A percentile compares a stretch with the other conserved stretches of the same genome.
Conservation (phyloP, 202 grass and related monocot species). For the Schoenoplectus tabernaemontani region DNA sequence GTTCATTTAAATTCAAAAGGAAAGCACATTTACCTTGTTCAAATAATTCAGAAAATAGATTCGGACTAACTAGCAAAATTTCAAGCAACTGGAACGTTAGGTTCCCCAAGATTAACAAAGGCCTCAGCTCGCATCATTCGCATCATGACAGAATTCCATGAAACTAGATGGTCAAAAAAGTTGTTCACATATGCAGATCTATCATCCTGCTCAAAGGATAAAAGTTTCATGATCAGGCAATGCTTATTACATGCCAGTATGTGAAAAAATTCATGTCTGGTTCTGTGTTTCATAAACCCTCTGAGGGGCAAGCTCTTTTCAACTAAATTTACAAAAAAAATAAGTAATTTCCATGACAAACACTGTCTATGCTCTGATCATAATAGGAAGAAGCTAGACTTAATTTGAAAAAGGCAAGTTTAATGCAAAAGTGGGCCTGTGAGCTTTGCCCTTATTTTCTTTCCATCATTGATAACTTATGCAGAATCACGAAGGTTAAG, state of each 20-base stretch:
- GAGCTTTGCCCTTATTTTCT: not conserved
- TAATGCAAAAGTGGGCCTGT: not conserved
- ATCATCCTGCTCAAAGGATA: conserved; percentile 57
- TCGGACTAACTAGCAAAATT: not conserved
- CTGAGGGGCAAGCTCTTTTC: not conserved
- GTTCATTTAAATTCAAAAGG: not conserved
- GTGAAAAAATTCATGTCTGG: not conserved
- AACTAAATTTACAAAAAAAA: not conserved
- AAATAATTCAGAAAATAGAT: not conserved
- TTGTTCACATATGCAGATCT: conserved; percentile 49
- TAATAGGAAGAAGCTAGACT: not conserved
- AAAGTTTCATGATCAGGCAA: conserved; percentile 1
- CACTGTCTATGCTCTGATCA: not conserved
- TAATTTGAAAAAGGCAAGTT: not conserved
- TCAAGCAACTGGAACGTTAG: conserved; percentile 54
- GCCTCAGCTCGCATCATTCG: conserved; percentile 81
- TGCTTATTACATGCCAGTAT: not conserved
- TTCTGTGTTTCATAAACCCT: not conserved
- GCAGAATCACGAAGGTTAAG: not conserved
- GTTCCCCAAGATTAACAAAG: conserved; percentile 95
- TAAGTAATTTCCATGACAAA: not conserved
- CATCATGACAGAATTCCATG: conserved; percentile 70
- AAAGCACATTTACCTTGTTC: not conserved
- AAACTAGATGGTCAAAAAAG: conserved; percentile 78
- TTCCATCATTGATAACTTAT: conserved; percentile 1